phyloP scores from a whole-genome alignment of 441 rosid species.

The Biscutella laevigata region DNA sequence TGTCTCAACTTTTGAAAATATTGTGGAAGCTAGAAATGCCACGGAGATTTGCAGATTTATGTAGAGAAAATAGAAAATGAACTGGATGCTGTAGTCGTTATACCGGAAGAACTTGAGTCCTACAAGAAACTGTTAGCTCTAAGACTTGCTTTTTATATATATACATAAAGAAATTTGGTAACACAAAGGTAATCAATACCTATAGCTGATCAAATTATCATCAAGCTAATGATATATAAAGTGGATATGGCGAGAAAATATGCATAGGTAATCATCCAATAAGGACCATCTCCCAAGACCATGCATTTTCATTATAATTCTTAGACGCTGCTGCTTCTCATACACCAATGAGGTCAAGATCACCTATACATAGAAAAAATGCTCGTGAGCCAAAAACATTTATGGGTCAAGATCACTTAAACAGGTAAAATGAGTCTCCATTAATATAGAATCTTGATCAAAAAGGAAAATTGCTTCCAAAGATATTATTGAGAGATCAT shows the following conservation, averaged over 20 bases:
- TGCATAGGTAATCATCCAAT: slow-evolving; percentile 70
- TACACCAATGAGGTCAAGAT: slow-evolving; percentile 59
- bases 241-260: slow-evolving; percentile 62
- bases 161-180: neutral
- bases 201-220: slow-evolving; percentile 56
- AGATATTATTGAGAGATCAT: neutral
- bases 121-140: neutral
- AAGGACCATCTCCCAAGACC: slow-evolving; percentile 90
- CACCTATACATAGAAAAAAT: slow-evolving; percentile 64
- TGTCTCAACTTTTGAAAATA: slow-evolving; percentile 60
- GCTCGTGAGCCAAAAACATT: too few relatives aligned
- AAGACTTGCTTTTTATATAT: neutral
- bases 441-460: neutral
- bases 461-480: neutral
- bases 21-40: slow-evolving; percentile 56
- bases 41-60: slow-evolving; percentile 72
- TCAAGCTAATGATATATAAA: slow-evolving; percentile 55
- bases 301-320: slow-evolving; percentile 96
- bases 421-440: too few relatives aligned
- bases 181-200: neutral
- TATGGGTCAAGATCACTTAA: too few relatives aligned
- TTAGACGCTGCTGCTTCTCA: slow-evolving; percentile 65
- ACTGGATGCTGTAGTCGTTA: slow-evolving; percentile 64
- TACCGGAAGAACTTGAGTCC: slow-evolving; percentile 65
- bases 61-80: slow-evolving; percentile 58